Percentiles rank a stretch among this genome's conserved stretches.
phyloP scores from a whole-genome alignment of 176 grass and related monocot species.

The Ensete glaucum region DNA sequence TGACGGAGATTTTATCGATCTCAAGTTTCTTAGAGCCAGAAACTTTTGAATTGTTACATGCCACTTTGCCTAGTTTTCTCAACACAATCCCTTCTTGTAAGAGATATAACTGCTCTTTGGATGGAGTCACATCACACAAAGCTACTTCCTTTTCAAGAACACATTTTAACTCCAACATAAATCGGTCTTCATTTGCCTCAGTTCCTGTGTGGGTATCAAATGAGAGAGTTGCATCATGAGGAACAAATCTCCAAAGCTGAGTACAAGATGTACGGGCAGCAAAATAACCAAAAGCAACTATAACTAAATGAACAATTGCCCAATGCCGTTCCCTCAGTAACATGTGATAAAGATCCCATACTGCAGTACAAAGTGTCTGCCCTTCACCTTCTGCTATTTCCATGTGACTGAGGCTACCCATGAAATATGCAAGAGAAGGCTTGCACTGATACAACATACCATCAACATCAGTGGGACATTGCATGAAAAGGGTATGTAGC shows the following conservation, averaged over 20 bases:
- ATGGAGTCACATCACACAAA: slow-evolving; percentile 27
- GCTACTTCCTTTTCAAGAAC: slow-evolving; percentile 71
- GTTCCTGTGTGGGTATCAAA: slow-evolving; percentile 45
- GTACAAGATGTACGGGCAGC: slow-evolving; percentile 69
- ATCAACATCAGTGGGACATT: slow-evolving; percentile 29
- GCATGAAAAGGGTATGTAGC: slow-evolving; percentile 40
- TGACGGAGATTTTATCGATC: slow-evolving; percentile 6
- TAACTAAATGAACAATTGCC: slow-evolving; percentile 60
- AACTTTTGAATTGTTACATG: slow-evolving; percentile 4
- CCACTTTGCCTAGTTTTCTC: slow-evolving; percentile 35
- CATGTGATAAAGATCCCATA: slow-evolving; percentile 58
- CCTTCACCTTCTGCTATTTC: slow-evolving; percentile 50
- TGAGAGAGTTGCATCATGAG: slow-evolving; percentile 70
- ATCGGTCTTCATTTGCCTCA: slow-evolving; percentile 46
- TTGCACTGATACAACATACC: slow-evolving; percentile 50
- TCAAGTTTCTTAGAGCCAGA: slow-evolving; percentile 18
- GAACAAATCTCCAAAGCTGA: slow-evolving; percentile 77
- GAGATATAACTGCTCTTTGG: slow-evolving; percentile 37
- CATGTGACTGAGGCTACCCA: slow-evolving; percentile 63
- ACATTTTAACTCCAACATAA: slow-evolving; percentile 70
- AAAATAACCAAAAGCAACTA: slow-evolving; percentile 80
- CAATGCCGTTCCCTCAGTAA: slow-evolving; percentile 68
- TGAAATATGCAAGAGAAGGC: slow-evolving; percentile 61
- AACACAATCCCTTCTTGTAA: slow-evolving; percentile 46
- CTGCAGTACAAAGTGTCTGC: slow-evolving; percentile 41